Evolutionary conservation across 257 asterid genomes (phyloP).

Genomic region (Solanum piurae): DNA sequence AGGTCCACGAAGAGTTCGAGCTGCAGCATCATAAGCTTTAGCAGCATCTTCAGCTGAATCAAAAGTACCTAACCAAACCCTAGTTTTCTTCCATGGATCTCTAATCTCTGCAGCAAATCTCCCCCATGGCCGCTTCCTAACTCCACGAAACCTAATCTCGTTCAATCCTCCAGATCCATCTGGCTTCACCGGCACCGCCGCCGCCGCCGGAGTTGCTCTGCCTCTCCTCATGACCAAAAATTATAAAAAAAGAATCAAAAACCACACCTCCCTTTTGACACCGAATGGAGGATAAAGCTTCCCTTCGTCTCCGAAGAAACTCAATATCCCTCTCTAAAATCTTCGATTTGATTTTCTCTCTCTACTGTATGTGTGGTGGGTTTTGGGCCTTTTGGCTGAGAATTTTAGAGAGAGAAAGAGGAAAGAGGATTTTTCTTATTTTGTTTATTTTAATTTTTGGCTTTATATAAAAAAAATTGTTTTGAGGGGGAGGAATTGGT

Average conservation of each 20-base stretch:
- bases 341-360: not conserved
- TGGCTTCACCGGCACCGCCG: not conserved
- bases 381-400: slow-evolving; percentile 1
- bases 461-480: not conserved
- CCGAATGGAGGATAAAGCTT: not conserved
- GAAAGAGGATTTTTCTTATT: not conserved
- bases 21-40: slow-evolving; percentile 12
- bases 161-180: slow-evolving; percentile 2
- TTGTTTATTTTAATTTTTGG: not conserved
- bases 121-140: slow-evolving; percentile 3
- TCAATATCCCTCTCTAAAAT: not conserved
- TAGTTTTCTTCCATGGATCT: slow-evolving; percentile 12
- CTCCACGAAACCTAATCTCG: slow-evolving; percentile 6
- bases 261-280: not conserved
- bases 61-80: slow-evolving; percentile 16
- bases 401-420: not conserved
- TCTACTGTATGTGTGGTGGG: not conserved
- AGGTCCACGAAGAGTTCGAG: slow-evolving; percentile 4
- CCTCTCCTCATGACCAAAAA: not conserved
- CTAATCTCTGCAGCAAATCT: slow-evolving; percentile 6
- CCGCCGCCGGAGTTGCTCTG: not conserved
- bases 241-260: not conserved
- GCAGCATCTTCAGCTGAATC: slow-evolving; percentile 17
- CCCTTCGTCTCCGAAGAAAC: not conserved
- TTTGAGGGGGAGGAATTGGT: not conserved